These are phyloP conservation scores for Sporothrix schenckii DNA, from an alignment of 2,329 filamentous ascomycete species.

Conservation along the genomic window DNA sequence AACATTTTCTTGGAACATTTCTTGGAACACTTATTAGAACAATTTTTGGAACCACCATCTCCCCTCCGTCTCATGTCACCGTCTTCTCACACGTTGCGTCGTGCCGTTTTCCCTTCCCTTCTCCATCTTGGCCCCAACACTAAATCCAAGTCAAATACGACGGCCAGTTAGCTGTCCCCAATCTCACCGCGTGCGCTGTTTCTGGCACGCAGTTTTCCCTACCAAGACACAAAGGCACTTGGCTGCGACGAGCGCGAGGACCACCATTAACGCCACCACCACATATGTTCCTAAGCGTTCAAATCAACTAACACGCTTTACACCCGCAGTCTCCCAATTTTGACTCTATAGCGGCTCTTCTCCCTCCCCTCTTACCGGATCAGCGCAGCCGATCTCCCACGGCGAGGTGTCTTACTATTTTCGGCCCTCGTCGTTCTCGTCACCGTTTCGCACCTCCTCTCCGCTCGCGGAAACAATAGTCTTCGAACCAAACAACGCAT, in stretches of 20 bases:
- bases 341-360: slow-evolving; percentile 20
- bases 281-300: background rate
- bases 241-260: background rate
- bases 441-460: slow-evolving; percentile 2
- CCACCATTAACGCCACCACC: background rate
- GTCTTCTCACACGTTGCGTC: slow-evolving; percentile 20
- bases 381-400: slow-evolving; percentile 28
- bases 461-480: slow-evolving; percentile 5
- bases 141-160: too few relatives aligned
- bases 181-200: slow-evolving; percentile 21
- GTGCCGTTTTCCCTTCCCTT: background rate
- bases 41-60: background rate
- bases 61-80: slow-evolving; percentile 13
- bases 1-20: background rate
- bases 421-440: background rate
- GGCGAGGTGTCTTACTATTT: slow-evolving; percentile 19
- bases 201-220: background rate
- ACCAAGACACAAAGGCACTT: slow-evolving; percentile 4
- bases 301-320: slow-evolving; percentile 23
- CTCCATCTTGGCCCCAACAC: background rate
- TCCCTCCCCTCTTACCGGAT: slow-evolving; percentile 19
- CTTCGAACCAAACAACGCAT: slow-evolving; percentile 1
- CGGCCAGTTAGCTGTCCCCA: slow-evolving; percentile 13
- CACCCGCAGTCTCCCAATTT: background rate
- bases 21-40: background rate